phyloP scores from a whole-genome alignment of 805 yeast genomes.

The Cyberlindnera petersonii region DNA sequence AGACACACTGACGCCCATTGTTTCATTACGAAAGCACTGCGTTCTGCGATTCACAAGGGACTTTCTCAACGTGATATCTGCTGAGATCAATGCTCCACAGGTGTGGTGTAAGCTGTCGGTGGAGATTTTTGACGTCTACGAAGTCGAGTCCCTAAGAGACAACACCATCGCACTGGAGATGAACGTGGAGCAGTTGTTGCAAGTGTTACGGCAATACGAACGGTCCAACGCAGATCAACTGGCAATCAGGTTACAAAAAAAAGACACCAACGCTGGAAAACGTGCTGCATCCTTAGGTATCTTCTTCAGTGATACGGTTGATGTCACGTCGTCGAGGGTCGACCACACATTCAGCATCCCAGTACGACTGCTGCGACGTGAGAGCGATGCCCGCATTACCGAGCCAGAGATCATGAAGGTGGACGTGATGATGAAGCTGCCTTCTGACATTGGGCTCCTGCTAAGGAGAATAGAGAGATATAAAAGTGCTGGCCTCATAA shows the following conservation, averaged over 20 bases:
- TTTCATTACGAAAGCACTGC: constrained; percentile 50
- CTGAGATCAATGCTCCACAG: constrained; percentile 55
- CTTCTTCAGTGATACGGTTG: constrained; percentile 45
- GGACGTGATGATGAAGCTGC: constrained; percentile 50
- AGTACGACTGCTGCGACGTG: constrained; percentile 54
- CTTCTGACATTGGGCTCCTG: constrained; percentile 44
- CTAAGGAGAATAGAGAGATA: constrained; percentile 67
- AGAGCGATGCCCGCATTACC: constrained; percentile 46
- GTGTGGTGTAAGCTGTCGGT: constrained; percentile 58
- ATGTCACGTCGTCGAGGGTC: constrained; percentile 42
- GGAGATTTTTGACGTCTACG: constrained; percentile 31
- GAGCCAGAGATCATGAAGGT: constrained; percentile 63
- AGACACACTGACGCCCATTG: constrained; percentile 46
- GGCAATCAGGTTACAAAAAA: constrained; percentile 46
- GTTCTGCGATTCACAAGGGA: constrained; percentile 52
- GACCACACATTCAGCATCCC: constrained; percentile 71
- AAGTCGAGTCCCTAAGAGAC: constrained; percentile 44
- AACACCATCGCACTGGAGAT: constrained; percentile 57
- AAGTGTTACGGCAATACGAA: constrained; percentile 55
- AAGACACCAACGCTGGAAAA: constrained; percentile 27
- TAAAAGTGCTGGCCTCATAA: constrained; percentile 46
- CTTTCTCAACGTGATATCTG: constrained; percentile 48
- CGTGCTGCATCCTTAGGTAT: constrained; percentile 52
- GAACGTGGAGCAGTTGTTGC: constrained; percentile 55
- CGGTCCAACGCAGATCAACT: constrained; percentile 48